Evolutionary conservation across 2,329 filamentous ascomycete species (phyloP), one percentile per base, ranked within the genome.

Genomic region (Drechslerella stenobrocha): DNA sequence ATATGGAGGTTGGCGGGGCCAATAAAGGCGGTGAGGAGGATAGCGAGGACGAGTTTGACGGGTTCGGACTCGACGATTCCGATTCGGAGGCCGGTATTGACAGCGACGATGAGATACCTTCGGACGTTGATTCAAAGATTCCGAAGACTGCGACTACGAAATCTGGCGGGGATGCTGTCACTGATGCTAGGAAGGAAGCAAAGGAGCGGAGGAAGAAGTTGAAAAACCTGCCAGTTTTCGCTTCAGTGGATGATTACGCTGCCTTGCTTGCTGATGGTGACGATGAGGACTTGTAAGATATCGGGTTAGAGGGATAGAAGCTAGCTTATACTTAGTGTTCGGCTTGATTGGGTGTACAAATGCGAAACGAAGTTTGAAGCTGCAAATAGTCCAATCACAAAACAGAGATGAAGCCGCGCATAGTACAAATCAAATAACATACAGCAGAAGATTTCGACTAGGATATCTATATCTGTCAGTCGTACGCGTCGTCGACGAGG

Each of bases 181-280:
- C 18, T 9, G 47, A 64, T 24, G 28, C 47, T 1, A 69, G 57
- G 48, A 51, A 67, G 20, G 61, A 59, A 71, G 74, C 74, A 75
- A 81, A 80, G 72, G 82, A 84, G 75, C 89, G 88, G 79, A 86
- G 83, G 79, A 90, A 87, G 81, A 89, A 89, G 79, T 81, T 97
- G 76, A 96, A 90, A 82, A 84, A 85, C 70, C 80, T 98, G 72
- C 93, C 93, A 4, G 95, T 85, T 32, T 98, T 98, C 79, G 93
- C 95, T 18, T 95, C 89, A 28, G 87, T 83, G 28, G 93, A 97
- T 56, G 93, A 97, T 76, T 98, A 97, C 77, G 92, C 90, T 13
- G 88, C 57, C 8, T 24, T 69, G 7, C 44, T 69, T 9, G 64
- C 51, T 1, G 58, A 57, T n/a, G 59, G 58, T 5, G 57, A 69